Conservation (phyloP, 1,284 basidiomycete species). For the Termitomyces sp. region DNA sequence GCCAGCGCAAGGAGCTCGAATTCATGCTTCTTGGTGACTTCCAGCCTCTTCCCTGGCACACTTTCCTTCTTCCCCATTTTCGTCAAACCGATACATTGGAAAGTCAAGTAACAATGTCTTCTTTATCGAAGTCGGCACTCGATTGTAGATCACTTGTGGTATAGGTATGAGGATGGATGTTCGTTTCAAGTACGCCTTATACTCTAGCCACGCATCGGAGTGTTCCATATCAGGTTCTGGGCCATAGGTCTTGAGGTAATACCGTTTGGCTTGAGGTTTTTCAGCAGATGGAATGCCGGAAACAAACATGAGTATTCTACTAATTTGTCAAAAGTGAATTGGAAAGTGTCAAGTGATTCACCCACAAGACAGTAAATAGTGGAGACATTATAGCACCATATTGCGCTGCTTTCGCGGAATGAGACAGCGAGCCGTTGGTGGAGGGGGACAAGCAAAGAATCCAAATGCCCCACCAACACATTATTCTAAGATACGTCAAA, state of each 20-base stretch:
- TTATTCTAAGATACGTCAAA: constrained; percentile 38
- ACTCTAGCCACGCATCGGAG: not conserved
- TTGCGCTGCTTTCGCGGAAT: constrained; percentile 46
- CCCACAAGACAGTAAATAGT: not conserved
- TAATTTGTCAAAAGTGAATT: not conserved
- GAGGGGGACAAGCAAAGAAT: constrained; percentile 56
- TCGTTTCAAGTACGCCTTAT: not conserved
- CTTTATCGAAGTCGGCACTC: constrained; percentile 54
- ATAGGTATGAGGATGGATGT: constrained; percentile 1
- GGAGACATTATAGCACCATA: constrained; percentile 24
- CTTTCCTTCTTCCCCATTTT: constrained; percentile 19
- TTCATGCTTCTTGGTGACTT: not conserved
- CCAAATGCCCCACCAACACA: constrained; percentile 76
- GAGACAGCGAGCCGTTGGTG: constrained; percentile 38
- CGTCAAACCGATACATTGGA: constrained; percentile 57
- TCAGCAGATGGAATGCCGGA: constrained; percentile 72
- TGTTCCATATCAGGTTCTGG: constrained; percentile 15
- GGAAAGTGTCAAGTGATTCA: not conserved
- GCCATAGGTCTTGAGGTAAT: constrained; percentile 54
- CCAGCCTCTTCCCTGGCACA: constrained; percentile 35
- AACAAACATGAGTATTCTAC: constrained; percentile 57
- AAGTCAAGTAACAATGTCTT: constrained; percentile 58
- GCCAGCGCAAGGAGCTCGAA: not conserved
- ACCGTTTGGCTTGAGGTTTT: constrained; percentile 64
- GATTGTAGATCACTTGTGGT: not conserved